These are phyloP conservation scores for Allantophomopsis cytisporea DNA, from an alignment of 2,329 filamentous ascomycete species.

Conservation along the genomic window DNA sequence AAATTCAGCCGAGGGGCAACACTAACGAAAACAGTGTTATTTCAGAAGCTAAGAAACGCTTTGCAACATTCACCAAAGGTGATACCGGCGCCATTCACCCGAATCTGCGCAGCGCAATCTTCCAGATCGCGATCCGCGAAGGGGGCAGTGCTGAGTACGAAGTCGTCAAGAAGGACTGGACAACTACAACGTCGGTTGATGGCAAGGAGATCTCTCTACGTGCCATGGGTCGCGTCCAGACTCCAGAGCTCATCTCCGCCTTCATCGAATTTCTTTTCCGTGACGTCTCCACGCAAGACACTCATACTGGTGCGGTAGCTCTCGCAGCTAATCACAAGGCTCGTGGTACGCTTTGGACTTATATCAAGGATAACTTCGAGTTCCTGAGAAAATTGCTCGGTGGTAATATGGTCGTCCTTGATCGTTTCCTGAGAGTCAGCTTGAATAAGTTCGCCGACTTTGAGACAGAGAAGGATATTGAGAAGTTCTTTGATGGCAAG, in stretches of 20 bases:
- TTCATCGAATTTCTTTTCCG: slow-evolving; percentile 67
- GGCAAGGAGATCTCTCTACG: slow-evolving; percentile 77
- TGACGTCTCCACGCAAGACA: slow-evolving; percentile 74
- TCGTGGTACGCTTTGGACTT: slow-evolving; percentile 70
- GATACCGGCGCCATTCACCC: slow-evolving; percentile 62
- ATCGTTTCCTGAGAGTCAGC: slow-evolving; percentile 72
- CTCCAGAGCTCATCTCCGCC: slow-evolving; percentile 48
- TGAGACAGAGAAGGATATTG: slow-evolving; percentile 61
- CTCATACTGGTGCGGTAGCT: slow-evolving; percentile 66
- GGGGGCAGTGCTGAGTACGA: slow-evolving; percentile 57
- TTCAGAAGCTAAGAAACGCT: slow-evolving; percentile 63
- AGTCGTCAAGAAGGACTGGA: slow-evolving; percentile 74
- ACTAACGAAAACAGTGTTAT: slow-evolving; percentile 36
- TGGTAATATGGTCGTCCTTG: slow-evolving; percentile 74
- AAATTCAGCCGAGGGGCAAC: background rate
- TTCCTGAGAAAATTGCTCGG: slow-evolving; percentile 57
- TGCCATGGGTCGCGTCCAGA: slow-evolving; percentile 60
- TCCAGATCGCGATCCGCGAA: slow-evolving; percentile 59
- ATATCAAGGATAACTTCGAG: slow-evolving; percentile 74
- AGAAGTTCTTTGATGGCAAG: slow-evolving; percentile 72
- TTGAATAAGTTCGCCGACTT: slow-evolving; percentile 67
- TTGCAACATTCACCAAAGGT: slow-evolving; percentile 62
- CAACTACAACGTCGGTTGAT: slow-evolving; percentile 71
- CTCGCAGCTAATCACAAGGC: slow-evolving; percentile 62
- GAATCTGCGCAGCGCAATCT: slow-evolving; percentile 68